phyloP scores from a whole-genome alignment of 2,329 filamentous ascomycete species.

The Diaporthe aspalathi region DNA sequence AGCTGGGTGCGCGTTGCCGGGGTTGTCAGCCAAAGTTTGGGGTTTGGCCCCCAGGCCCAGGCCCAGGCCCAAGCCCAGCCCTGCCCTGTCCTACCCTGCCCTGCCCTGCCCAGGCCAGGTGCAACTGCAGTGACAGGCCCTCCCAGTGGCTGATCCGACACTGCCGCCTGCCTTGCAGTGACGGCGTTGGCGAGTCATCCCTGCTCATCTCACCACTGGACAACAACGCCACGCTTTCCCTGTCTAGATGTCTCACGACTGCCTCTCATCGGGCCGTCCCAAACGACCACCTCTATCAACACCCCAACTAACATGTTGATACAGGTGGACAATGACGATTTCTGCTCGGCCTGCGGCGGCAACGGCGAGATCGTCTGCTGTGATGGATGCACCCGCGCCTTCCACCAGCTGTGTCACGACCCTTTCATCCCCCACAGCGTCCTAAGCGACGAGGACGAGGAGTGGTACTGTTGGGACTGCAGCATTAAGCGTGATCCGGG shows the following conservation, averaged over 20 bases:
- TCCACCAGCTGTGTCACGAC: constrained; percentile 90
- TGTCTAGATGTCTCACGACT: constrained; percentile 36
- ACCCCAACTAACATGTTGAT: constrained; percentile 37
- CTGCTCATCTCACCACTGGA: constrained; percentile 36
- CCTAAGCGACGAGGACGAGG: constrained; percentile 69
- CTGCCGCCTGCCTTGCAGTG: constrained; percentile 31
- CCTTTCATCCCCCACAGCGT: constrained; percentile 75
- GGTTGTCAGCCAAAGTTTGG: constrained; percentile 35
- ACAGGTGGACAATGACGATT: constrained; percentile 85
- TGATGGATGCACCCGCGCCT: constrained; percentile 89
- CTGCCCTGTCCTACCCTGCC: no score
- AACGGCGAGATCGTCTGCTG: constrained; percentile 91
- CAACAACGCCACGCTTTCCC: constrained; percentile 37
- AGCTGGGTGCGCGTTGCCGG: constrained; percentile 2
- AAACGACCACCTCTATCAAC: constrained; percentile 25
- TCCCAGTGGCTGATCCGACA: constrained; percentile 31
- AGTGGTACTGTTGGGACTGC: constrained; percentile 86
- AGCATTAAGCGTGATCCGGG: constrained; percentile 62
- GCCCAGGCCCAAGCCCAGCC: constrained; percentile 1
- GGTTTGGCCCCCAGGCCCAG: constrained; percentile 34
- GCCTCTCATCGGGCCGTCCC: constrained; percentile 30
- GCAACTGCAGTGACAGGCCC: constrained; percentile 11
- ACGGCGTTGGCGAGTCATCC: constrained; percentile 34
- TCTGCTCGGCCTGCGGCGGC: constrained; percentile 86
- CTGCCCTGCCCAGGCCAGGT: constrained; percentile 1